Base-by-base conservation (phyloP, 495 filamentous ascomycete species). In the Hyaloscypha variabilis region DNA sequence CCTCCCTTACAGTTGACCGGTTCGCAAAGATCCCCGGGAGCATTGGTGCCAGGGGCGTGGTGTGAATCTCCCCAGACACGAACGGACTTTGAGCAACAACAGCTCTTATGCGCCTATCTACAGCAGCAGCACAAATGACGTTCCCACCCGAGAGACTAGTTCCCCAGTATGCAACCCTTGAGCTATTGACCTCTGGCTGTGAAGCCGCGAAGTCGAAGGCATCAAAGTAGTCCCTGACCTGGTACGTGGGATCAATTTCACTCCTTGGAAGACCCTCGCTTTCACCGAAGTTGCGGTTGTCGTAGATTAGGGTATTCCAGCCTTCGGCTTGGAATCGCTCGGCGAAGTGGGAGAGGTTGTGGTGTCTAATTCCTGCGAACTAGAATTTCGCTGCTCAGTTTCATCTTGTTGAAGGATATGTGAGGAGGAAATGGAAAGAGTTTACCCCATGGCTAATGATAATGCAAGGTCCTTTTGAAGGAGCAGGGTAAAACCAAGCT, bases 251-350 rank as follows among this genome's bases (percentile, higher is more conserved):
- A 51, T 51, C 23, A 17, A 51, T n/a, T 51, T 51, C 19, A 17
- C 8, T 21, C 17, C 49, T 51, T 8, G 75, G 77, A 23, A 62
- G 36, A 10, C 76, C 76, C 30, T 77, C 76, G 63, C 76, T 78
- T n/a, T 69, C 68, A 11, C 77, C 77, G 64, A 72, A 77, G 65
- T 71, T 65, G 8, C 72, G 70, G 56, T 77, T 74, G 56, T 78
- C 74, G 60, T 75, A 78, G 10, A 75, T 59, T 1, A 77, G 62
- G 19, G 70, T 65, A 25, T 24, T 64, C 52, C 65, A 71, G 1
- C 72, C 65, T 21, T 72, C 75, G 23, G 67, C 8, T 3, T 70
- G 67, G 68, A 79, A 79, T 21, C 70, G 53, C 30, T 65, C 71
- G 2, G 76, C 75, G 62, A 77, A 76, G n/a, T 19, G 25, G 26